Base-by-base conservation (phyloP, 2,329 filamentous ascomycete genomes). In the Diaporthe caulivora region DNA sequence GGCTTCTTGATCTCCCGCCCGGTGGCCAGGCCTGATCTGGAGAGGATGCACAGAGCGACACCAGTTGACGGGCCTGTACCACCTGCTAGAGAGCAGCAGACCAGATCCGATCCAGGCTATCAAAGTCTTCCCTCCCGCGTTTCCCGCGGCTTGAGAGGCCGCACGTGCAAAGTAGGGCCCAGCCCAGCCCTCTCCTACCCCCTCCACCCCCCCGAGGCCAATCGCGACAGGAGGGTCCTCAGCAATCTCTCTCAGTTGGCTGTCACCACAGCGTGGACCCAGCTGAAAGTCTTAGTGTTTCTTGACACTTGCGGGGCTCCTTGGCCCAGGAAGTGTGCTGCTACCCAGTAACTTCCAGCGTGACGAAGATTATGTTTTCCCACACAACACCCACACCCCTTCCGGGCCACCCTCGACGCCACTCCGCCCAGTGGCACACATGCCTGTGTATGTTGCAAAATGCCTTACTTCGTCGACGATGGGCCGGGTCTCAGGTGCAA, bases 231-330 rank as follows among this genome's bases (percentile, higher is more conserved):
- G 47, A 53, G 29, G 62, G 62, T 24, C 62, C 29, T 67, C 44
- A 67, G 62, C 47, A 67, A 65, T 37, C 58, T 67, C 62, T 58
- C 62, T 29, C 44, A 26, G 44, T 40, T 40, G 54, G 68, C 68
- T 70, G 47, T 70, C 54, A 60, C 55, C 68, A 21, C 42, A 7
- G 29, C 44, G 68, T 44, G 68, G 67, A 26, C 37, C 68, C 54
- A 70, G 67, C 67, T 70, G 67, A 70, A 49, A 58, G 53, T 15
- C 67, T 58, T 70, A 42, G 68, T 70, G 44, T 40, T 70, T n/a
- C 29, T 60, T 70, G 42, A 60, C 68, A 62, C 53, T 58, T 62
- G 68, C 47, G 69, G 55, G 55, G 31, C 34, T 26, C 24, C 47
- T 53, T 62, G 62, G 62, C 62, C 62, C 62, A 31, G 62, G 8